Percentiles rank a stretch among this genome's conserved stretches.
Evolutionary conservation across 2,329 filamentous ascomycete genomes (phyloP).

Genomic region (Corniculantispora saksenae): DNA sequence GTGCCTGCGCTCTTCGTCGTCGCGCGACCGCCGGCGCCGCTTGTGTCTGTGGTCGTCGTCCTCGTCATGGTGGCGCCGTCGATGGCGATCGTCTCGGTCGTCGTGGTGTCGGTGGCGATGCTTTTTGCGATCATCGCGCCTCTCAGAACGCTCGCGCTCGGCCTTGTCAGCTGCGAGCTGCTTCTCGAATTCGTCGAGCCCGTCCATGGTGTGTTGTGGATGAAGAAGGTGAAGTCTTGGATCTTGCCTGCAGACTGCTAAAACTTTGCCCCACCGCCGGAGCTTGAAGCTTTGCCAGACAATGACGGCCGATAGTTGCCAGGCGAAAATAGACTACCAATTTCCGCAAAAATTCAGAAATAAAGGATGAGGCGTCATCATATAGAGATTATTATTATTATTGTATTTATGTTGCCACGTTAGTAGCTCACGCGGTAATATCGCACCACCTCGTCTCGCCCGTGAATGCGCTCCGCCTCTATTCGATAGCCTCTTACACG

Average conservation of each 20-base stretch:
- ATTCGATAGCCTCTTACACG: slow-evolving; percentile 51
- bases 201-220: slow-evolving; percentile 43
- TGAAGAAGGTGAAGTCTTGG: neutral
- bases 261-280: slow-evolving; percentile 10
- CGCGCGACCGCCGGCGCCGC: slow-evolving; percentile 37
- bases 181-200: slow-evolving; percentile 76
- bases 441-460: slow-evolving; percentile 42
- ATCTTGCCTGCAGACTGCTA: neutral
- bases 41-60: slow-evolving; percentile 36
- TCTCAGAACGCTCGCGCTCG: slow-evolving; percentile 49
- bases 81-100: slow-evolving; percentile 24
- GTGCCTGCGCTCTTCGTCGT: slow-evolving; percentile 57
- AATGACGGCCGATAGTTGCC: neutral
- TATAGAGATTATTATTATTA: neutral
- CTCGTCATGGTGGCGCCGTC: slow-evolving; percentile 44
- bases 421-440: slow-evolving; percentile 30
- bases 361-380: neutral
- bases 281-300: neutral
- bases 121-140: slow-evolving; percentile 36
- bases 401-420: neutral
- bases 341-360: neutral
- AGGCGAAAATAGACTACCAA: neutral
- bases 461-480: slow-evolving; percentile 44
- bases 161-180: slow-evolving; percentile 67
- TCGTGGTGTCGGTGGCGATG: slow-evolving; percentile 34